Base-by-base conservation (phyloP, 306 rosid species). In the Abrus pulchellus region DNA sequence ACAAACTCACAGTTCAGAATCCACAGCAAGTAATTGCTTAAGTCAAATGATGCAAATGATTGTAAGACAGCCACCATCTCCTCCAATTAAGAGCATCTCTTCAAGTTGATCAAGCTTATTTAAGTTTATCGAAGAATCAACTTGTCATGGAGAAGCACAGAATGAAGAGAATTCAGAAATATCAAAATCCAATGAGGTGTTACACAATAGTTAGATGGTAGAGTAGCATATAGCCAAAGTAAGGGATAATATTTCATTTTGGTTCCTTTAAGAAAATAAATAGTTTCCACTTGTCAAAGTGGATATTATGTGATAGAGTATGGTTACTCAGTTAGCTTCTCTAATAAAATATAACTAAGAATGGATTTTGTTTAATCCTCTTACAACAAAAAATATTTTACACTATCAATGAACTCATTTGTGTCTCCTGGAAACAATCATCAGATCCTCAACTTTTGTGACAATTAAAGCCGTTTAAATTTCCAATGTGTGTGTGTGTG, bases 1-100 rank as follows among this genome's bases (percentile, higher is more conserved):
- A 33, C 84, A 55, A 55, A 79, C 48, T 65, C 45, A 3, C 1
- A 14, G 5, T 5, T 44, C 63, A 78, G 86, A 82, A 28, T 53
- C 69, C 27, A 34, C 72, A 49, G 44, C 53, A 45, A 32, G 3
- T 34, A 47, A 41, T 47, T 53, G 29, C 78, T 45, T 6, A 71
- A 43, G 30, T 32, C 60, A 74, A 43, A 60, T 60, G 73, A 75
- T 41, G 14, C 56, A 70, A 3, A 59, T 78, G 77, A 53, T 38
- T 29, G 63, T 68, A 48, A 80, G 81, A 20, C 80, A 73, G 28
- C 86, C 86, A 10, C 82, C 86, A 45, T 89, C 93, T 1, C 92
- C 88, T 81, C 90, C 87, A 38, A 48, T 88, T 65, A 80, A 41
- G 43, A 38, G 70, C 54, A 71, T 61, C 72, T 62, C 76, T 50